Conservation (phyloP, 306 rosid genomes). For the Cucurbita argyrosperma region DNA sequence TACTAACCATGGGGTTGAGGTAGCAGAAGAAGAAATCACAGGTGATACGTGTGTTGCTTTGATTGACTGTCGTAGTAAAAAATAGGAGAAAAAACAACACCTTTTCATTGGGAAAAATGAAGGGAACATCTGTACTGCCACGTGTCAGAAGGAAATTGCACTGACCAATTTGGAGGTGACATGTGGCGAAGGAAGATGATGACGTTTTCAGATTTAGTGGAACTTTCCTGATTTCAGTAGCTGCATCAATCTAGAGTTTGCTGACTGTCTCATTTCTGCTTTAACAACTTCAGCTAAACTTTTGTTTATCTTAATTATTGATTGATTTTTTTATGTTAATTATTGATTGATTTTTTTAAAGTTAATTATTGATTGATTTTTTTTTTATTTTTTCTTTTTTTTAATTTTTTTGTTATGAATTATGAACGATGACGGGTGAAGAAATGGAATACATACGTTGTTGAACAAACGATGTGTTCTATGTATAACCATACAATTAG, state of each 20-base stretch:
- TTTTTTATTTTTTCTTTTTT: neutral
- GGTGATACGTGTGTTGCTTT: conserved; percentile 35
- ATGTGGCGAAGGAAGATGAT: neutral
- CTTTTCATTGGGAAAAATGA: conserved; percentile 6
- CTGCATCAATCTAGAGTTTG: neutral
- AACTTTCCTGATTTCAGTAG: conserved; percentile 1
- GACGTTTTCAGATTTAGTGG: neutral
- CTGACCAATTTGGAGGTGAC: neutral
- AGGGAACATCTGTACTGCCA: conserved; percentile 13
- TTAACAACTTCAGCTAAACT: neutral
- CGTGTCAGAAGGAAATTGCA: conserved; percentile 18
- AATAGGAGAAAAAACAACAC: neutral
- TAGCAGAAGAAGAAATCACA: neutral
- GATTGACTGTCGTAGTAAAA: neutral
- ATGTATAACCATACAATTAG: neutral
- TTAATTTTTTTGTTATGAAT: neutral
- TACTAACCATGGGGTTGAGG: conserved; percentile 5
- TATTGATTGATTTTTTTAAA: neutral
- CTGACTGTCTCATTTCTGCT: neutral
- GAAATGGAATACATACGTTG: neutral
- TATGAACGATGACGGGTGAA: neutral
- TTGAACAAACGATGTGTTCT: neutral
- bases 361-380: neutral
- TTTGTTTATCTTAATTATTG: neutral
- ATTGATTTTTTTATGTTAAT: neutral